Evolutionary conservation across 495 filamentous ascomycete species (phyloP), one percentile per base, ranked within the genome.

Genomic region (Bathelium albidoporum): DNA sequence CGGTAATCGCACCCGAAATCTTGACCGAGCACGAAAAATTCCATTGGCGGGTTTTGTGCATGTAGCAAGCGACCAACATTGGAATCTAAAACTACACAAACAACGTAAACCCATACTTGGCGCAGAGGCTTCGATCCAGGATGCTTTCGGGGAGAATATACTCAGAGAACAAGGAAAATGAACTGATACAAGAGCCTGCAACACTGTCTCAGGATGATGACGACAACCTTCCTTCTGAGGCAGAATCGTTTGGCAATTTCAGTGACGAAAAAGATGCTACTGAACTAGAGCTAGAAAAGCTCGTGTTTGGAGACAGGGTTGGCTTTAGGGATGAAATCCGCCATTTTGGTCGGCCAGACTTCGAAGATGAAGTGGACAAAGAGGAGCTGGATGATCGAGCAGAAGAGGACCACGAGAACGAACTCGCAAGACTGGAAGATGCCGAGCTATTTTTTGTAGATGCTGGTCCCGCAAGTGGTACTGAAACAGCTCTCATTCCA

Each of bases 241-340:
- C 24, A 12, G 24, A 39, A 9, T 61, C 36, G 22, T 45, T 61
- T 44, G 9, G 18, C 29, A 34, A 26, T 26, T 20, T 45, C 26
- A 44, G 34, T 41, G 43, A 61, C 18, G 85, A 87, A 49, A 93
- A 91, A 72, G 90, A 95, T 68, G 85, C 81, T 60, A 83, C 86
- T 34, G 93, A 97, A 71, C 81, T 83, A 69, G 90, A 90, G 72
- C 82, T 97, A 18, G 91, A 96, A 76, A 81, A 83, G 64, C 79
- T 95, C 64, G 87, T 97, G 1, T 88, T 97, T 59, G 93, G 93
- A 32, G 88, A 94, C 70, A 81, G 87, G 49, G 81, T 81, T n/a
- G 89, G 86, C 31, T 96, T 96, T 72, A 82, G 83, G 53, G 81
- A 83, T 45, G 85, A 84, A 58, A 77, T 96, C 66, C 85, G 86